Base-by-base conservation (phyloP, 2,329 filamentous ascomycete genomes). In the Phyllosticta ampelicida region DNA sequence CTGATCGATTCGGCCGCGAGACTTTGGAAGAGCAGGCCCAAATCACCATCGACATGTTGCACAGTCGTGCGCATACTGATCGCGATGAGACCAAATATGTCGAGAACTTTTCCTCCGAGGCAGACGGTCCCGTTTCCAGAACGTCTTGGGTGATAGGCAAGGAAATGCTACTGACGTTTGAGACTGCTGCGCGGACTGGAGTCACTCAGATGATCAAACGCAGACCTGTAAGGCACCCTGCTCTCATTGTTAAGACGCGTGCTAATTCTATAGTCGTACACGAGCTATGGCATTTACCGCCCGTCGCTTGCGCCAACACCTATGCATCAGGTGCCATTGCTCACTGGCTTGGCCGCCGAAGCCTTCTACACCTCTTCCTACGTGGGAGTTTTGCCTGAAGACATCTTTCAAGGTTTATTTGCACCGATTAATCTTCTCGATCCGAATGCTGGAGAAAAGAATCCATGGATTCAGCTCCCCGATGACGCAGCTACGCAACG, bases 11-110 rank as follows among this genome's bases (percentile, higher is more conserved):
- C 60, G 89, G 90, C 16, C 83, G 82, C 48, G 84, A 89, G 58
- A 83, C 81, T 53, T 82, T 91, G 30, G 92, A 97, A 68, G 92
- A 99, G 70, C 92, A 96, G 71, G 92, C 90, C 5, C 82, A 95
- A 64, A 90, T 95, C 30, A 94, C 94, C 9, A 84, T 97, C 57
- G 94, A 99, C 70, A 90, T 97, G 72, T 91, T 96, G 86, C 90
- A 94, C 68, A 81, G 90, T 65, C 87, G 90, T 18, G 85, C 90
- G 1, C 96, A 86, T 68, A 89, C 90, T 0, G 89, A 96, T 68
- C 81, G 89, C 30, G 88, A 91, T 61, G 89, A 95, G 66, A 90
- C 86, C 8, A 77, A 77, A 1, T 79, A 82, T 13, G 83, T 88
- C 60, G 78, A 80, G 1, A 75, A 80, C n/a, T 90, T 89, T 65